phyloP scores from a whole-genome alignment of 768 basidiomycete species.

The Pleurotus cornucopiae region DNA sequence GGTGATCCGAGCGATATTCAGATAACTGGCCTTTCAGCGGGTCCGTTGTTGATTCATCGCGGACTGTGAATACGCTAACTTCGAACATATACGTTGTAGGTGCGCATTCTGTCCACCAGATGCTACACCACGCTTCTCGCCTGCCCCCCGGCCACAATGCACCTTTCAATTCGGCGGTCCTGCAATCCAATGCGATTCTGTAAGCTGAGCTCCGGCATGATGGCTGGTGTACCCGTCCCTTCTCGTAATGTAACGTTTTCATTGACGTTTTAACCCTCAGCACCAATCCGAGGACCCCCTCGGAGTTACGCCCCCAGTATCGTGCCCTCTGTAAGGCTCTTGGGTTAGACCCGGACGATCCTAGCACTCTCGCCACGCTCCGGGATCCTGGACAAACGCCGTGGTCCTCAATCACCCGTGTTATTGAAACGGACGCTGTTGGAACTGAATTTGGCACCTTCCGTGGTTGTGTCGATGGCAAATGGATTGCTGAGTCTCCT shows the following conservation, averaged over 20 bases:
- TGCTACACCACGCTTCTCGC: constrained; percentile 65
- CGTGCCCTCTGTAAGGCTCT: constrained; percentile 56
- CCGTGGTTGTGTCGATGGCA: constrained; percentile 57
- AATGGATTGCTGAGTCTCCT: constrained; percentile 50
- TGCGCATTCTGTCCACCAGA: constrained; percentile 71
- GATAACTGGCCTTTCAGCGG: constrained; percentile 70
- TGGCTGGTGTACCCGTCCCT: not conserved
- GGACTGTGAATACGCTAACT: not conserved
- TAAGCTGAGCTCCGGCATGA: constrained; percentile 24
- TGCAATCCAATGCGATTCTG: constrained; percentile 77
- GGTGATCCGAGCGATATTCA: constrained; percentile 60
- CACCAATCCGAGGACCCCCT: constrained; percentile 54
- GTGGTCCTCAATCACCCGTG: constrained; percentile 44
- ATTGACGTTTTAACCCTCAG: constrained; percentile 20
- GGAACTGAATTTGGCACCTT: constrained; percentile 59
- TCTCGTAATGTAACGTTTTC: not conserved
- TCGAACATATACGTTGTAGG: constrained; percentile 29
- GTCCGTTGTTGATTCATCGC: constrained; percentile 23
- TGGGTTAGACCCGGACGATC: constrained; percentile 45
- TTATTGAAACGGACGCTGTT: constrained; percentile 54
- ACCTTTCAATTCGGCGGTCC: constrained; percentile 61
- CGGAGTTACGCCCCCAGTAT: constrained; percentile 59
- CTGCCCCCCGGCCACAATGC: constrained; percentile 52
- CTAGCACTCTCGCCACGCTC: constrained; percentile 46
- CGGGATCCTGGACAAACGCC: constrained; percentile 45